phyloP scores from a whole-genome alignment of 169 alveolate genomes.

The Neospora caninum region DNA sequence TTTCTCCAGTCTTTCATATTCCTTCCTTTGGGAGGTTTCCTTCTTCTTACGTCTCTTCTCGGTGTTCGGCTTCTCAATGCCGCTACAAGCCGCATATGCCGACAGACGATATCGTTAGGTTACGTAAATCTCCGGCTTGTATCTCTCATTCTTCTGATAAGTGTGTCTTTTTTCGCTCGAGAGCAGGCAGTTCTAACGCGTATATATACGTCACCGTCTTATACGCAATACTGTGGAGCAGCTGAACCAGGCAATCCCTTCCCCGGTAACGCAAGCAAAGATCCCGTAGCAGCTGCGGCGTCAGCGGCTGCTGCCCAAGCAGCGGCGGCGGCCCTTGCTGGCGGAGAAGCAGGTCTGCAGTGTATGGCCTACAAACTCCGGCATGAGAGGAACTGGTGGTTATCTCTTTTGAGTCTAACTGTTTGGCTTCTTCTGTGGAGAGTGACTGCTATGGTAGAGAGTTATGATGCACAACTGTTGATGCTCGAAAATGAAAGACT shows the following conservation, averaged over 20 bases:
- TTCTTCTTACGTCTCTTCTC: background rate
- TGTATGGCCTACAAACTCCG: constrained; percentile 42
- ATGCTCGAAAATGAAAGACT: background rate
- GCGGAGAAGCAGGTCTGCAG: constrained; percentile 39
- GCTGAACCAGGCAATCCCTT: background rate
- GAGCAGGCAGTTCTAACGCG: constrained; percentile 29
- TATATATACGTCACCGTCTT: background rate
- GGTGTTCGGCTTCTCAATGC: background rate
- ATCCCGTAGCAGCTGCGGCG: constrained; percentile 27
- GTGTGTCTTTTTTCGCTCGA: constrained; percentile 12
- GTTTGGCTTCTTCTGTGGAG: constrained; percentile 35
- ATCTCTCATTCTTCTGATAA: constrained; percentile 2
- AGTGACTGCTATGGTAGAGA: background rate
- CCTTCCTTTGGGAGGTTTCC: constrained; percentile 26
- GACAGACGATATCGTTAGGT: background rate
- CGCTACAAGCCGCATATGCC: constrained; percentile 1
- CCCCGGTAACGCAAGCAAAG: background rate
- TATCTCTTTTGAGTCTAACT: constrained; percentile 12
- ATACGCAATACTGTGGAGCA: constrained; percentile 18
- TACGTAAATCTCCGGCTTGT: constrained; percentile 20
- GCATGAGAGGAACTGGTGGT: constrained; percentile 45
- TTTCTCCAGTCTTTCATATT: background rate
- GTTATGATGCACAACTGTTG: background rate
- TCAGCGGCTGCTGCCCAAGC: constrained; percentile 45
- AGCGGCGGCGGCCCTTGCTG: constrained; percentile 27